Base-by-base conservation (phyloP, 2,329 filamentous ascomycete genomes). In the Geosmithia putterillii region DNA sequence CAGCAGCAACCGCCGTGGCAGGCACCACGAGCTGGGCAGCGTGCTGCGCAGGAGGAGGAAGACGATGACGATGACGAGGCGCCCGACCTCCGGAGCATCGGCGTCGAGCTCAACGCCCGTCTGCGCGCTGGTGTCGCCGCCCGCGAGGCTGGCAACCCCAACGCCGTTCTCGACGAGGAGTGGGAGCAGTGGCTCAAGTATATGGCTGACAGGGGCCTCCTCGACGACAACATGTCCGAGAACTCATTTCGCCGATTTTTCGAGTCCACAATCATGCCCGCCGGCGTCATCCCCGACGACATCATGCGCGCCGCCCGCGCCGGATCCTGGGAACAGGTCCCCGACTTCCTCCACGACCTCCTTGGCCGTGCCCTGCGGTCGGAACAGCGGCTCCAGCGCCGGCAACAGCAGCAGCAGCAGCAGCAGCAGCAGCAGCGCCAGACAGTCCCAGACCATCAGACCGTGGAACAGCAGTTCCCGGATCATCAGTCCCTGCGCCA, bases 171-270 rank as follows among this genome's bases (percentile, higher is more conserved):
- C 50, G 81, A 85, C 54, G 79, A 82, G 48, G 79, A 81, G 52
- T 85, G 79, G 79, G 81, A 86, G 58, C 79, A 83, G 57, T 86
- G 80, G 74, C 64, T 85, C 47, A 85, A 85, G 60, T 78, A 80
- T 52, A 79, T 75, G 38, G 73, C 81, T 41, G 81, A 85, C 53
- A 69, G 73, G 6, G 80, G 79, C 46, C 65, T 43, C 22, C 37
- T 46, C 21, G n/a, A 42, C 4, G 65, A 68, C 39, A 64, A 69
- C 43, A 64, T 67, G 60, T 48, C 52, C 50, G 42, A 55, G 50
- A 52, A 59, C 58, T 51, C 55, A 58, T 54, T 61, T 51, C 56
- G 51, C 47, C 52, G 47, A 19, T 51, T 48, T 37, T 57, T 48
- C 45, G 53, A 46, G 44, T 49, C 52, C 2, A 46, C 48, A 19